phyloP scores from a whole-genome alignment of 2,329 filamentous ascomycete genomes.

The Coccinonectria pachysandricola region DNA sequence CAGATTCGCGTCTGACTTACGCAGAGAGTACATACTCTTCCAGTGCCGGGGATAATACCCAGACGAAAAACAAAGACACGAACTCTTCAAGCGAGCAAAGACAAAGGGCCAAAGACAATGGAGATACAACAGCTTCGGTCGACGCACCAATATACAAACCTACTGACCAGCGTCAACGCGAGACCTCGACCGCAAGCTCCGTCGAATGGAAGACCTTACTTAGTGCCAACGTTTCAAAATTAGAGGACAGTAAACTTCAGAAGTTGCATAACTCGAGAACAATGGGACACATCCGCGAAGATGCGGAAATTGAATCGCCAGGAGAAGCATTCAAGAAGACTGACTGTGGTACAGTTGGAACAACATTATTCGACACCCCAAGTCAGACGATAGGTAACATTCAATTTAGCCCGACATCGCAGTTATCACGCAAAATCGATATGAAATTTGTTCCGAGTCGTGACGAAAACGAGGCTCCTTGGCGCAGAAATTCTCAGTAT shows the following conservation, averaged over 20 bases:
- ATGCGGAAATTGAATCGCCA: conserved; percentile 36
- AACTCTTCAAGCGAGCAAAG: not conserved
- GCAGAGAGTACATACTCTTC: conserved; percentile 41
- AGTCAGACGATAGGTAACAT: no score
- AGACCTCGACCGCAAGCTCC: conserved; percentile 34
- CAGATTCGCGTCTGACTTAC: conserved; percentile 27
- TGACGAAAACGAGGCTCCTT: conserved; percentile 15
- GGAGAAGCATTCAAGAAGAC: conserved; percentile 5
- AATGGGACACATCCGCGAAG: conserved; percentile 36
- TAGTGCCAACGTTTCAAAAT: conserved; percentile 38
- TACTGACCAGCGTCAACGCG: conserved; percentile 22
- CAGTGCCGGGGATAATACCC: conserved; percentile 13
- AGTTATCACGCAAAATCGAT: no score
- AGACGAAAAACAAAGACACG: not conserved
- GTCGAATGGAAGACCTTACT: conserved; percentile 47
- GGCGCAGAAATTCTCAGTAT: no score
- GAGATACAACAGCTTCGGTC: conserved; percentile 2
- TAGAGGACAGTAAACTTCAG: no score
- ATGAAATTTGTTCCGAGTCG: no score
- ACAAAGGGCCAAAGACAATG: conserved; percentile 3
- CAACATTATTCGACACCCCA: no score
- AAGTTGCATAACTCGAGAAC: conserved; percentile 3
- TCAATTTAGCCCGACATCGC: no score
- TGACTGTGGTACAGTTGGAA: no score
- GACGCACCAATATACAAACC: conserved; percentile 9